Evolutionary conservation across 2,329 filamentous ascomycete species (phyloP).

Genomic region (Diaporthe caulivora): DNA sequence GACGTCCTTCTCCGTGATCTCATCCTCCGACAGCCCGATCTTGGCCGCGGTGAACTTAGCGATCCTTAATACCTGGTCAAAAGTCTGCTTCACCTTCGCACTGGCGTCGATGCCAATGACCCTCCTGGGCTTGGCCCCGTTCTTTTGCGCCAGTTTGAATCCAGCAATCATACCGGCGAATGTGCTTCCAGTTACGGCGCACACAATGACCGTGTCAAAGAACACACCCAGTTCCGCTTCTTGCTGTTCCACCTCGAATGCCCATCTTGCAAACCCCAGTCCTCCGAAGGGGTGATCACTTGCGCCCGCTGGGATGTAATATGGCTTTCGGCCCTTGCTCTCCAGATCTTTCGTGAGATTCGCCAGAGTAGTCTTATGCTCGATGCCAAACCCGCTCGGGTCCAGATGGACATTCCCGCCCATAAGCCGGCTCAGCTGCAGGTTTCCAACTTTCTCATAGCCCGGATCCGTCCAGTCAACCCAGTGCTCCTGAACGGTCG

Average conservation of each 20-base stretch:
- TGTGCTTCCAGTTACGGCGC: constrained; percentile 78
- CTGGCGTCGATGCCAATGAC: constrained; percentile 77
- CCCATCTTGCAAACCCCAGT: constrained; percentile 78
- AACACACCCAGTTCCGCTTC: constrained; percentile 72
- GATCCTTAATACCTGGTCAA: constrained; percentile 75
- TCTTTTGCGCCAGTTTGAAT: constrained; percentile 72
- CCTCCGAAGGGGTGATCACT: constrained; percentile 79
- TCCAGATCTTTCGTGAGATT: constrained; percentile 66
- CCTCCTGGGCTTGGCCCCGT: constrained; percentile 60
- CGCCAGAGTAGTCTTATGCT: constrained; percentile 73
- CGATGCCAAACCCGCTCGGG: constrained; percentile 73
- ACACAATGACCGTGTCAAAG: constrained; percentile 77
- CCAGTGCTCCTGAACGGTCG: constrained; percentile 77
- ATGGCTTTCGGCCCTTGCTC: constrained; percentile 69
- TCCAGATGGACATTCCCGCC: constrained; percentile 73
- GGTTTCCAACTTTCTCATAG: constrained; percentile 77
- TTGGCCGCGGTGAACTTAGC: constrained; percentile 72
- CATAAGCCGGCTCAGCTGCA: constrained; percentile 78
- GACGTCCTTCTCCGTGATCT: constrained; percentile 73
- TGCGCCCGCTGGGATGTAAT: constrained; percentile 79
- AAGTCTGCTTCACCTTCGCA: constrained; percentile 71
- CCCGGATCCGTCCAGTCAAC: constrained; percentile 70
- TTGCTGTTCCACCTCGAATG: constrained; percentile 75
- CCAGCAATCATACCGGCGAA: constrained; percentile 80
- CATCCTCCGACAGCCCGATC: constrained; percentile 70